phyloP scores from a whole-genome alignment of 2,329 filamentous ascomycete species.

The Lojkania enalia region DNA sequence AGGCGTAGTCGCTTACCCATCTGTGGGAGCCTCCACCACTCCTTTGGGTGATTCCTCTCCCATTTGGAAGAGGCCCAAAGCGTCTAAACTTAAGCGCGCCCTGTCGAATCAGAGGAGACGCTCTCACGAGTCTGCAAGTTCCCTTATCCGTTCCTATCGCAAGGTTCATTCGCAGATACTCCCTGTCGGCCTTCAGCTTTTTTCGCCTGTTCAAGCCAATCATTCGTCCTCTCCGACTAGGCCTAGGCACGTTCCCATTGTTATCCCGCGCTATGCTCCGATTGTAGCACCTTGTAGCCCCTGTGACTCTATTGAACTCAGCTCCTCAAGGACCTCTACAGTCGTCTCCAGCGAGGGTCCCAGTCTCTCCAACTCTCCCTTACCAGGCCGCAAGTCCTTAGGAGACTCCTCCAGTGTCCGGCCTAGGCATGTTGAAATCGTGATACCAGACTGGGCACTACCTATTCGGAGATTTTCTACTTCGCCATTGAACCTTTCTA shows the following conservation, averaged over 20 bases:
- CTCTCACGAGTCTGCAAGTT: slow-evolving; percentile 36
- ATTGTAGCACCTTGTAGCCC: slow-evolving; percentile 42
- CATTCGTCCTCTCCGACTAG: slow-evolving; percentile 30
- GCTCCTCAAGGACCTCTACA: slow-evolving; percentile 38
- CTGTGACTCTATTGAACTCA: slow-evolving; percentile 38
- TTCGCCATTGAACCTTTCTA: slow-evolving; percentile 33
- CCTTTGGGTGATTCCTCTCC: slow-evolving; percentile 35
- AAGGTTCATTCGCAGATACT: slow-evolving; percentile 25
- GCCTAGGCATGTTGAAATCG: slow-evolving; percentile 55
- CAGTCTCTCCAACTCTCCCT: slow-evolving; percentile 32
- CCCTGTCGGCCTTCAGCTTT: slow-evolving; percentile 24
- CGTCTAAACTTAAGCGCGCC: slow-evolving; percentile 32
- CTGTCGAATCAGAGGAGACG: slow-evolving; percentile 29
- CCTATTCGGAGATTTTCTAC: slow-evolving; percentile 45
- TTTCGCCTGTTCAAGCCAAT: slow-evolving; percentile 22
- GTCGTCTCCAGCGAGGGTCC: slow-evolving; percentile 33
- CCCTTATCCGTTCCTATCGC: slow-evolving; percentile 26
- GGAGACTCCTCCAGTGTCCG: slow-evolving; percentile 35
- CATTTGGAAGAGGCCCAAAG: slow-evolving; percentile 40
- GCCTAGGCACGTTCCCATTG: slow-evolving; percentile 51
- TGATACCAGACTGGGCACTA: slow-evolving; percentile 51
- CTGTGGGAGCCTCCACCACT: slow-evolving; percentile 39
- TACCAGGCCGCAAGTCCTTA: slow-evolving; percentile 33
- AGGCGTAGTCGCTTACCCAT: slow-evolving; percentile 44
- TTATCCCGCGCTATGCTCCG: slow-evolving; percentile 48